phyloP scores from a whole-genome alignment of 768 basidiomycete species.

The Trametes cingulata region DNA sequence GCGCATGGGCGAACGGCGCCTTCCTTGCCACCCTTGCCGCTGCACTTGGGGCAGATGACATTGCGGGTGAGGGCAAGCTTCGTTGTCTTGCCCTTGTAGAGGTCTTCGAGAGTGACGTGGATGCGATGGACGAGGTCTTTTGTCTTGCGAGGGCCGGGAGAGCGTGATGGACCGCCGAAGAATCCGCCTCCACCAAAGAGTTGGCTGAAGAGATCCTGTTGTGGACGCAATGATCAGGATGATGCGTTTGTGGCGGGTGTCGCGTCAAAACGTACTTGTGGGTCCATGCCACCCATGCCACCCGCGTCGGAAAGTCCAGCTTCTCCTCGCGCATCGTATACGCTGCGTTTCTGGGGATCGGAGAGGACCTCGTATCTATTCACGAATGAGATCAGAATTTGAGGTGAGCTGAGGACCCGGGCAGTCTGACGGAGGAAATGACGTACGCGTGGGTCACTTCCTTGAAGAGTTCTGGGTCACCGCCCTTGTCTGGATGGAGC shows the following conservation, averaged over 20 bases:
- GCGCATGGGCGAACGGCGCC: constrained; percentile 85
- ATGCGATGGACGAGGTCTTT: constrained; percentile 99
- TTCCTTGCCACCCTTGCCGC: constrained; percentile 96
- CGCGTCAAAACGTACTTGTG: constrained; percentile 58
- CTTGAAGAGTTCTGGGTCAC: constrained; percentile 96
- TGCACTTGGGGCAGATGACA: constrained; percentile 90
- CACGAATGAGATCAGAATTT: constrained; percentile 11
- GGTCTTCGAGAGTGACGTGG: constrained; percentile 93
- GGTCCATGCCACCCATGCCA: constrained; percentile 95
- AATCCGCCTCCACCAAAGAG: constrained; percentile 87
- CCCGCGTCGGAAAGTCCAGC: constrained; percentile 86
- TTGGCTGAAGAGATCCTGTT: constrained; percentile 92
- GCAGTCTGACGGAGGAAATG: constrained; percentile 16
- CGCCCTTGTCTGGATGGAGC: constrained; percentile 92
- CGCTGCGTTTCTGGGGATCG: constrained; percentile 74
- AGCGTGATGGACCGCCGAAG: constrained; percentile 64
- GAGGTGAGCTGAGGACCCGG: background rate
- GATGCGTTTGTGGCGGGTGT: background rate
- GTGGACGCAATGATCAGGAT: background rate
- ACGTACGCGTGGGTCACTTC: constrained; percentile 94
- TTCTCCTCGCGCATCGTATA: constrained; percentile 92
- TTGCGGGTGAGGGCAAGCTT: constrained; percentile 97
- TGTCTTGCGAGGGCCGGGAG: constrained; percentile 80
- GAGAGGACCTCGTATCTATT: constrained; percentile 89
- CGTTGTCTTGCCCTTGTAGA: constrained; percentile 98